Evolutionary conservation across 1,284 basidiomycete genomes (phyloP), one percentile per base, ranked within the genome.

Genomic region (Cutaneotrichosporon arboriforme): DNA sequence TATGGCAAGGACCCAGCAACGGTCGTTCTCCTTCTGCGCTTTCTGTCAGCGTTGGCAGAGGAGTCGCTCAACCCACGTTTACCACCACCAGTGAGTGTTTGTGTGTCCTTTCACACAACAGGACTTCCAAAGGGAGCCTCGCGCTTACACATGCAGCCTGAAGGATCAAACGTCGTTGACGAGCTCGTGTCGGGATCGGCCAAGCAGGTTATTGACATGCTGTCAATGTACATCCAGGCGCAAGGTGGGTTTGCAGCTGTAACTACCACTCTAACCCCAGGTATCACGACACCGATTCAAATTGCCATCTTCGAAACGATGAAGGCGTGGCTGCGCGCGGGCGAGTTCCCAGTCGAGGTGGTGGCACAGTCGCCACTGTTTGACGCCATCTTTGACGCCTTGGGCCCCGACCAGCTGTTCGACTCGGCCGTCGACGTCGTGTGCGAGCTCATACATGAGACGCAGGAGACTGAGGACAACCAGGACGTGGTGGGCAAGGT

Each of bases 401-500:
- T 98, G 18, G 80, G 80, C 10, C 86, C 87, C 2, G 89, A 96
- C 26, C 81, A 84, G 44, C 81, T 98, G 10, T 98, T 98, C 68
- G 96, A 99, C 67, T 75, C 86, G 2, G 92, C 91, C 0, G 90
- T 94, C 38, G 89, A 97, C 62, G 85, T 90, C 40, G 80, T 97
- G 50, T 94, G 90, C 74, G 92, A 97, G 69, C 77, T 97, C 61
- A 93, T 98, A 55, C 92, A 97, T 74, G 96, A 99, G 73, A 98
- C 96, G 0, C 94, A 97, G 75, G 96, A 99, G 74, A 81, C 97
- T 22, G 86, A 96, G 59, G 94, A 98, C 46, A 94, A 93, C 69
- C 88, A 93, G 83, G 76, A 81, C 14, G 83, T 88, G 59, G 92
- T 98, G 62, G 82, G 96, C 69, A 78, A 85, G 54, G 85, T 99